A percentile compares a stretch with the other conserved stretches of the same genome.
These are phyloP conservation scores for Gossypium schwendimanii DNA, from an alignment of 441 rosid genomes.

Conservation along the genomic window DNA sequence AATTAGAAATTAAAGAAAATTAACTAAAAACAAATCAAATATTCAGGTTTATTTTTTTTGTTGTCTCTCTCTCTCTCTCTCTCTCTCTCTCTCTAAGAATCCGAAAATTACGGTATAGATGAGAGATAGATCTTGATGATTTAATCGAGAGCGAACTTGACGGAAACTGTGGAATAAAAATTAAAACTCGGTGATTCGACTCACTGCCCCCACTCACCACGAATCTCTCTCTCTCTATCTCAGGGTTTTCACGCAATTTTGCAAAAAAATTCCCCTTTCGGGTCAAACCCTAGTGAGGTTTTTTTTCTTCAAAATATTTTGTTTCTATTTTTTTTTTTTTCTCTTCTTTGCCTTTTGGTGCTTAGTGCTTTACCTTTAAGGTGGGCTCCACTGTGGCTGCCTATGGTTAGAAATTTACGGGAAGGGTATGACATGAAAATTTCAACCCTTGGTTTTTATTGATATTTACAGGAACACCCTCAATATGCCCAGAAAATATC, in stretches of 20 bases:
- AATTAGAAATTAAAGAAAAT: neutral
- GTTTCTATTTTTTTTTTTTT: neutral
- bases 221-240: constrained; percentile 16
- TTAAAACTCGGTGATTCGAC: constrained; percentile 29
- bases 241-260: constrained; percentile 37
- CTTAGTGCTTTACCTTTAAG: neutral
- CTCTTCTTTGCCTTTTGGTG: neutral
- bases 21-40: neutral
- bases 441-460: neutral
- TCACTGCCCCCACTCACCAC: constrained; percentile 20
- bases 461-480: neutral
- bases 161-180: constrained; percentile 15
- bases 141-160: constrained; percentile 28
- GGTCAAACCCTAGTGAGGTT: constrained; percentile 7
- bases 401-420: neutral
- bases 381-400: neutral
- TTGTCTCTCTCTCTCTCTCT: constrained; percentile 6
- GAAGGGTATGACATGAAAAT: neutral
- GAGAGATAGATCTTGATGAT: constrained; percentile 30
- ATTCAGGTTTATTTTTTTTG: constrained; percentile 15
- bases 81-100: constrained; percentile 20
- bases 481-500: neutral
- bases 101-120: constrained; percentile 37
- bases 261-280: constrained; percentile 24
- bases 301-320: constrained; percentile 10